These are phyloP conservation scores for Posidonia oceanica DNA, from an alignment of 116 monocot genomes.

Conservation along the genomic window DNA sequence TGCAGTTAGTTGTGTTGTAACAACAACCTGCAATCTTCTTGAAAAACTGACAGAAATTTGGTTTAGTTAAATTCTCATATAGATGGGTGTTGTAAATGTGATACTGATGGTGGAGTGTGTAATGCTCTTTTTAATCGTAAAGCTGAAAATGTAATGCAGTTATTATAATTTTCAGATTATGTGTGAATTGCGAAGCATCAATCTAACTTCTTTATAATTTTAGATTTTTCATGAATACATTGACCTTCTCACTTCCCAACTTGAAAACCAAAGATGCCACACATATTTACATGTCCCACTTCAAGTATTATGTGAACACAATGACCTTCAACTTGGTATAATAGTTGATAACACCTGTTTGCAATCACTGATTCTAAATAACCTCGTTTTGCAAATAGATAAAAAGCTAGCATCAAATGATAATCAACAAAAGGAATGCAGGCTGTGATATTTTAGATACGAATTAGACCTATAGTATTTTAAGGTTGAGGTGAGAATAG, in stretches of 20 bases:
- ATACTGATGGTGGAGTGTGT: conserved; percentile 38
- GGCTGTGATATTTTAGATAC: too few species aligned
- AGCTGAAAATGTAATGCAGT: conserved; percentile 69
- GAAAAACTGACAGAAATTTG: conserved; percentile 87
- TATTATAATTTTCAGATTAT: conserved; percentile 4
- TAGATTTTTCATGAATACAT: conserved; percentile 87
- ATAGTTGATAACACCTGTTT: too few species aligned
- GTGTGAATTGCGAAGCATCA: background rate
- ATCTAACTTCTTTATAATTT: conserved; percentile 7
- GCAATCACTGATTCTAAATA: too few species aligned
- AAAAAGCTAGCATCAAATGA: too few species aligned
- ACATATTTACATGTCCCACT: too few species aligned
- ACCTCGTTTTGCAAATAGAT: too few species aligned
- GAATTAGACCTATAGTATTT: too few species aligned
- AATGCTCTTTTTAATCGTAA: conserved; percentile 70
- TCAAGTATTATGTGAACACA: too few species aligned
- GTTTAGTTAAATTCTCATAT: conserved; percentile 67
- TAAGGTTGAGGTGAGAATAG: too few species aligned
- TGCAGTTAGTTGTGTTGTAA: conserved; percentile 15
- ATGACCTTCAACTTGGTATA: too few species aligned
- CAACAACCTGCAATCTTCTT: conserved; percentile 2
- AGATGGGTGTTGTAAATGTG: conserved; percentile 42
- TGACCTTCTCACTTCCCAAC: conserved; percentile 73
- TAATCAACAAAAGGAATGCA: too few species aligned
- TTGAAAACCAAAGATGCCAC: conserved; percentile 56